phyloP scores from a whole-genome alignment of 192 early-diverging fungal genomes.

The Funneliformis geosporum region DNA sequence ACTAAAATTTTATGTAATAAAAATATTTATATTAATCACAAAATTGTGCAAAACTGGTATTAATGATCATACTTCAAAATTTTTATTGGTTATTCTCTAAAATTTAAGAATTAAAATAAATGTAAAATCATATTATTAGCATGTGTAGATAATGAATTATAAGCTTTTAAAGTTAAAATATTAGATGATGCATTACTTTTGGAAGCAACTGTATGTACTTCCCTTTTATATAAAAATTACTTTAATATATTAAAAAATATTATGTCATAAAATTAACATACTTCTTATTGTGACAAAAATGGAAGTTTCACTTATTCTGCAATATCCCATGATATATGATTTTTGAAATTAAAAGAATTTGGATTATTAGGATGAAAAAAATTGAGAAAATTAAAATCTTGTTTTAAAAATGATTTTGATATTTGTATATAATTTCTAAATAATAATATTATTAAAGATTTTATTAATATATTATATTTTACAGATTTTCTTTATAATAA shows the following conservation, averaged over 20 bases:
- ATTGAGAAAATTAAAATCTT: not conserved
- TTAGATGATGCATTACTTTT: too few relatives aligned
- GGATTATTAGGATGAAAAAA: not conserved
- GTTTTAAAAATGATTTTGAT: constrained; percentile 1
- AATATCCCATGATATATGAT: constrained; percentile 4
- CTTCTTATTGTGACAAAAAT: not conserved
- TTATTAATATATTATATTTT: not conserved
- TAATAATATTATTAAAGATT: not conserved
- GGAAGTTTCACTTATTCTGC: not conserved
- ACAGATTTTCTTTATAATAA: not conserved
- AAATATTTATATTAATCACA: too few relatives aligned
- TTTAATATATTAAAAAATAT: not conserved
- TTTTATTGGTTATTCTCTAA: too few relatives aligned
- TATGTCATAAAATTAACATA: not conserved
- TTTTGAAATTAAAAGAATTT: not conserved
- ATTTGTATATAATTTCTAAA: constrained; percentile 4
- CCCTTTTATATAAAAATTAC: not conserved
- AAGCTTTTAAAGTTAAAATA: too few relatives aligned
- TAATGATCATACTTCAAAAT: too few relatives aligned
- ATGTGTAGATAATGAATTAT: too few relatives aligned
- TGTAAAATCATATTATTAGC: too few relatives aligned
- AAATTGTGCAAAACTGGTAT: too few relatives aligned
- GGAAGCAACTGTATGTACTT: too few relatives aligned
- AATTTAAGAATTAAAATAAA: too few relatives aligned
- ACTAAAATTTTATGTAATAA: too few relatives aligned